Conservation (phyloP, 192 early-diverging fungal species). For the Mortierella antarctica region DNA sequence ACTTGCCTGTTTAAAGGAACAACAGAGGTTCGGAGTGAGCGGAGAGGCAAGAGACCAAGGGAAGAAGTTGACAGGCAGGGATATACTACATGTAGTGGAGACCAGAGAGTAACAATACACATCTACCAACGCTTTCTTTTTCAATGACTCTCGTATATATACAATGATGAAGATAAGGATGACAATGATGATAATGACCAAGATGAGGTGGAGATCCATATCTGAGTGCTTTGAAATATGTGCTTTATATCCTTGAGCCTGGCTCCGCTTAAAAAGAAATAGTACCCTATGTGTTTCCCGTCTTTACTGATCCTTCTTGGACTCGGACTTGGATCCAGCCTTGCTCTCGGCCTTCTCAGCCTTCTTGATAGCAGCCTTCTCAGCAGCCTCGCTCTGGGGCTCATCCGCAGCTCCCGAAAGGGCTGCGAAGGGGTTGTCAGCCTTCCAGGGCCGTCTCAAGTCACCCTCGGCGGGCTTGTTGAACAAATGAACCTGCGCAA, state of each 20-base stretch:
- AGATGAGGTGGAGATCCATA: no score
- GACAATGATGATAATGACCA: no score
- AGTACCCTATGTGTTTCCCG: no score
- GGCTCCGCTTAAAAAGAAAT: no score
- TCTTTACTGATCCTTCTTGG: conserved; percentile 42
- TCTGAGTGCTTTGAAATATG: no score
- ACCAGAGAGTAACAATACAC: not conserved
- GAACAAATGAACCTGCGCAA: conserved; percentile 84
- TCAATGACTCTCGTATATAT: no score
- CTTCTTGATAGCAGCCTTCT: conserved; percentile 67
- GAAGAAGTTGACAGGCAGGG: not conserved
- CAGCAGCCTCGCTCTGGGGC: conserved; percentile 56
- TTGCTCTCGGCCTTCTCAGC: conserved; percentile 59
- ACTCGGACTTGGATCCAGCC: conserved; percentile 39
- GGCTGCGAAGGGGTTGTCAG: conserved; percentile 76
- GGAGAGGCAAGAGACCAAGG: no score
- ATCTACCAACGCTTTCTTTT: no score
- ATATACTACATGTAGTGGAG: not conserved
- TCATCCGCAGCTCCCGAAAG: conserved; percentile 41
- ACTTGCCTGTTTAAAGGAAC: conserved; percentile 37
- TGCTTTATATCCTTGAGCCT: no score
- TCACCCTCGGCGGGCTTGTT: conserved; percentile 80
- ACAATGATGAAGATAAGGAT: no score
- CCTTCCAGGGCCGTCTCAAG: conserved; percentile 87
- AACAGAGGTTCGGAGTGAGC: not conserved